Evolutionary conservation across 768 basidiomycete genomes (phyloP), one percentile per base, ranked within the genome.

Genomic region (Agaricus bisporus): DNA sequence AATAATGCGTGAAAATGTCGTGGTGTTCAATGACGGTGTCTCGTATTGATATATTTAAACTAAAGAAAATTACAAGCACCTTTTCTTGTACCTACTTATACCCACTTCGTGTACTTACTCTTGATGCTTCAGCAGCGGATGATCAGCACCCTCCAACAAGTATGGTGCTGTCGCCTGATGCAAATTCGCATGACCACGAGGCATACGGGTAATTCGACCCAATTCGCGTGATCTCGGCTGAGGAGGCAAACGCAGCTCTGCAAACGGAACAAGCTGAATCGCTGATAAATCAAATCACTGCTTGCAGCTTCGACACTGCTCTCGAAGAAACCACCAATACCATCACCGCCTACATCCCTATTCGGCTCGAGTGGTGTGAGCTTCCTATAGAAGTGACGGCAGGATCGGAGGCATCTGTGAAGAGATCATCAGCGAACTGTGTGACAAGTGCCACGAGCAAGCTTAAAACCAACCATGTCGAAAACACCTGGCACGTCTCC

Each of bases 371-470:
- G 28, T 54, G 53, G 53, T 52, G 60, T 42, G 49, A 55, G 38
- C 56, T 43, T 45, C 43, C 57, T 58, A 28, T 43, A 55, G 54
- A 57, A 20, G 64, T 63, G 52, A 59, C 55, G 55, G 55, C 64
- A 51, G 64, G 22, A 39, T 25, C 56, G 17, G 49, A 68, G 66
- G 55, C 63, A 36, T 45, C 43, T 51, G 74, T 69, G 67, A 62
- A 66, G 56, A 69, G 68, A 56, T 41, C 65, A 36, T 57, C 67
- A 41, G 68, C 74, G 17, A 18, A 22, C 22, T 22, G 9, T 59
- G 65, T 72, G 41, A 70, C 69, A 55, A 81, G 73, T 54, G 58
- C 70, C 39, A 60, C 72, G 22, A 69, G 66, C 48, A 86, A 81
- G 69, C 55, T 72, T 20, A 72, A 72, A 48, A 75, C 69, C 59